Base-by-base conservation (phyloP, 345 rosid genomes). In the Schrenkiella parvula region DNA sequence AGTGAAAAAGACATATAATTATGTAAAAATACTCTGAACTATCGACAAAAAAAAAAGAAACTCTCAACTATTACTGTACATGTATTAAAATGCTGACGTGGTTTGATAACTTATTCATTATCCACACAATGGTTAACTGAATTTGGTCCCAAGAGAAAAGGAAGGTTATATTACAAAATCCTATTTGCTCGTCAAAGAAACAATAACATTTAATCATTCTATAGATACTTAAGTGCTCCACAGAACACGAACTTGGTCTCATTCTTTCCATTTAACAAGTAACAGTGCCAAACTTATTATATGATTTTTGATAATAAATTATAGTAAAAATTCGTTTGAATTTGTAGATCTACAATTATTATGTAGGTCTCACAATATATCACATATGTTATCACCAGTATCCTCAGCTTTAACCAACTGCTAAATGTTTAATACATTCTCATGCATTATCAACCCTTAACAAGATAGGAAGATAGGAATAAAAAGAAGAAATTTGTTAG, bases 41-140 rank as follows among this genome's bases (percentile, higher is more conserved):
- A n/a, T n/a, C n/a, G n/a, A n/a, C n/a, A n/a, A n/a, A n/a, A n/a
- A n/a, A n/a, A n/a, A 74, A 57, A n/a, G n/a, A 57, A 65, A 29
- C 72, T 65, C 53, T 57, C 59, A 26, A 73, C 72, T 46, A 29
- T 47, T 19, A 73, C 67, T 74, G 78, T 66, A 10, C 67, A 66
- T 57, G 5, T 14, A 73, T 61, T 58, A 47, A 17, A 14, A 28
- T 58, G 37, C 34, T 66, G 73, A 66, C 44, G 73, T 66, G 54
- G 26, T 39, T 74, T 74, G 61, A 73, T 73, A 56, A 46, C 53
- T 58, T 74, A 58, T 66, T 68, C 61, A 56, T 66, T 74, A 66
- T 66, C 67, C 59, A 57, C 44, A 14, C 1, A 46, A 58, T 57
- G 68, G 62, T 74, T 66, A 66, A 28, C 46, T 74, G 73, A 74